phyloP scores from a whole-genome alignment of 2,329 filamentous ascomycete genomes.

The Fusarium brachygibbosum region DNA sequence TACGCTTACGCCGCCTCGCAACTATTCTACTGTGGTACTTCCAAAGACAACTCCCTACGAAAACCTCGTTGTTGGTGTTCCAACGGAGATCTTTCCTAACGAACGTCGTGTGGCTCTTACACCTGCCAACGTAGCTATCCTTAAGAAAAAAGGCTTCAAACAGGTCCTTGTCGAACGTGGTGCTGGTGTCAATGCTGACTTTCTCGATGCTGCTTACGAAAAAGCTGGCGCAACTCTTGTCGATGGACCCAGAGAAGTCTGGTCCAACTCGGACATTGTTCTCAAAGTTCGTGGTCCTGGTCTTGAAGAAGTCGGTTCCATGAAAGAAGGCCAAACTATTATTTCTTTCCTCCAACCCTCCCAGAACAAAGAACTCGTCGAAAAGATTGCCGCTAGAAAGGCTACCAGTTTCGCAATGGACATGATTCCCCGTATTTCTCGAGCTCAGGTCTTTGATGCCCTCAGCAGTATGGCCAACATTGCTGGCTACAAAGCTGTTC shows the following conservation, averaged over 20 bases:
- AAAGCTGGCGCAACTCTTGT: conserved; percentile 83
- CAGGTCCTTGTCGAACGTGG: conserved; percentile 83
- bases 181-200: conserved; percentile 82
- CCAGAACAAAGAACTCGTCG: conserved; percentile 82
- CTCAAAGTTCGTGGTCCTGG: conserved; percentile 86
- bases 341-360: conserved; percentile 87
- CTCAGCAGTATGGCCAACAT: conserved; percentile 96
- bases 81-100: conserved; percentile 80
- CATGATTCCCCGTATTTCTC: conserved; percentile 89
- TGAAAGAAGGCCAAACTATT: conserved; percentile 78
- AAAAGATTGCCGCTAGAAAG: conserved; percentile 77
- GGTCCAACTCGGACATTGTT: conserved; percentile 81
- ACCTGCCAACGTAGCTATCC: conserved; percentile 82
- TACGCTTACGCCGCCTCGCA: conserved; percentile 43
- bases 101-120: conserved; percentile 89
- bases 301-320: conserved; percentile 74
- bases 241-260: conserved; percentile 75
- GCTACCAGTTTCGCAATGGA: conserved; percentile 92
- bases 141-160: conserved; percentile 88
- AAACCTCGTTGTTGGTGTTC: conserved; percentile 81
- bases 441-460: conserved; percentile 89
- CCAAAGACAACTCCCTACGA: conserved; percentile 73
- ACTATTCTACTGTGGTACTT: conserved; percentile 58
- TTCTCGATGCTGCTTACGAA: conserved; percentile 81
- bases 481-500: conserved; percentile 90